Base-by-base conservation (phyloP, 768 basidiomycete genomes). In the Leccinum subtestaceum region DNA sequence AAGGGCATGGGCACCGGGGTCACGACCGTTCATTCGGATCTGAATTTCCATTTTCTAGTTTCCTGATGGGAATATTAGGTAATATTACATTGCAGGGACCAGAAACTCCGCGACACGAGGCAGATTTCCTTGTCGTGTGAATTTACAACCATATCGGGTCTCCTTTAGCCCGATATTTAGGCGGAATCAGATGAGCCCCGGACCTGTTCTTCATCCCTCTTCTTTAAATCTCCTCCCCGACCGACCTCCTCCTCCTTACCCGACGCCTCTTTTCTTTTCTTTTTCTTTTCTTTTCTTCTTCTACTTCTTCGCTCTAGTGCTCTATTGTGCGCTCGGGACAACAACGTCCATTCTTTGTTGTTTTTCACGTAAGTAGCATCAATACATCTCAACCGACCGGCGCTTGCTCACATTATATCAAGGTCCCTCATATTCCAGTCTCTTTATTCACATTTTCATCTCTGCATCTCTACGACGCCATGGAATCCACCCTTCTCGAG, bases 401-500 rank as follows among this genome's bases (percentile, higher is more conserved):
- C 53, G 8, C 15, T 48, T 36, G 38, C 49, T 59, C 59, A 49
- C 11, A 23, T 23, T 64, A 60, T 62, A 56, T 63, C 55, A 68
- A 61, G 63, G 70, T 63, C 67, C 66, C 72, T 68, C 69, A 65
- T 69, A 69, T 69, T 67, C 70, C 70, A 71, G 71, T 65, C 61
- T 58, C 65, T 51, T 67, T 70, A 67, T 72, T 68, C 60, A 70
- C 67, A 72, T 65, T 10, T 73, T 72, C 67, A 72, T 72, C 63
- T 66, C 27, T 85, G 78, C 76, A 77, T 60, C 47, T 56, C 48
- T 51, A 38, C 63, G 52, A 62, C 64, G 61, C 63, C 67, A 80
- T 81, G 79, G 81, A 83, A 65, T 77, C 77, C 50, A 80, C 78
- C 51, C 75, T 78, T 61, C 78, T 81, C 74, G 80, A 81, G 73